These are phyloP conservation scores for Xylaria cubensis DNA, from an alignment of 495 filamentous ascomycete species.

Conservation along the genomic window DNA sequence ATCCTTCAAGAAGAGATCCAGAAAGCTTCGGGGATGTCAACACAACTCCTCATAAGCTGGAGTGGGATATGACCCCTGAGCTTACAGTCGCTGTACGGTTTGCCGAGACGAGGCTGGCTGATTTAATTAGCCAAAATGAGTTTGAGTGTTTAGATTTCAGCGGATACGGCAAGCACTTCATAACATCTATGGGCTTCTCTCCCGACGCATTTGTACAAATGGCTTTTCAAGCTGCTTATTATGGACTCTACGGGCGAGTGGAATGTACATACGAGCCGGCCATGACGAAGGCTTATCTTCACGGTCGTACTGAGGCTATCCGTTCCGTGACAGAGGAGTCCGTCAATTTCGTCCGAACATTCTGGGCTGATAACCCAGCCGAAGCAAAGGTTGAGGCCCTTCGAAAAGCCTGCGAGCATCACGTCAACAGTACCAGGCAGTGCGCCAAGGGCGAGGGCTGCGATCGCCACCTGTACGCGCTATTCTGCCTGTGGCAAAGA, in stretches of 20 bases:
- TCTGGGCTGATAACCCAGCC: slow-evolving; percentile 90
- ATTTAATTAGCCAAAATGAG: slow-evolving; percentile 95
- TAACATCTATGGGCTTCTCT: slow-evolving; percentile 95
- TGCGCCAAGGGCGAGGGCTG: slow-evolving; percentile 93
- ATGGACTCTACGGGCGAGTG: slow-evolving; percentile 91
- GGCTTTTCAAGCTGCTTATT: slow-evolving; percentile 99
- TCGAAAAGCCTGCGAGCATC: slow-evolving; percentile 80
- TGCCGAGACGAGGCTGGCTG: slow-evolving; percentile 91
- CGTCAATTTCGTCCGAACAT: slow-evolving; percentile 86
- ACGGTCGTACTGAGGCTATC: slow-evolving; percentile 94
- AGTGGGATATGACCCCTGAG: slow-evolving; percentile 97
- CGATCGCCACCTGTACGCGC: slow-evolving; percentile 90
- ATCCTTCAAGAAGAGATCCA: slow-evolving; percentile 93
- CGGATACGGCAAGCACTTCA: slow-evolving; percentile 94
- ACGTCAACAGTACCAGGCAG: slow-evolving; percentile 79
- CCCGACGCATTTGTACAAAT: slow-evolving; percentile 98
- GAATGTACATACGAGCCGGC: slow-evolving; percentile 97
- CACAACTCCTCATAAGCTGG: slow-evolving; percentile 93
- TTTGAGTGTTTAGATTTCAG: slow-evolving; percentile 91
- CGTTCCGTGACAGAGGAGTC: slow-evolving; percentile 82
- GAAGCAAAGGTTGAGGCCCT: slow-evolving; percentile 84
- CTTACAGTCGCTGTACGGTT: slow-evolving; percentile 90
- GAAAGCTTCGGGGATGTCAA: slow-evolving; percentile 92
- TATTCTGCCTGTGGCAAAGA: slow-evolving; percentile 95
- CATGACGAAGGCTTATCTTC: slow-evolving; percentile 94